Base-by-base conservation (phyloP, 768 basidiomycete species). In the Boletus reticuloceps region DNA sequence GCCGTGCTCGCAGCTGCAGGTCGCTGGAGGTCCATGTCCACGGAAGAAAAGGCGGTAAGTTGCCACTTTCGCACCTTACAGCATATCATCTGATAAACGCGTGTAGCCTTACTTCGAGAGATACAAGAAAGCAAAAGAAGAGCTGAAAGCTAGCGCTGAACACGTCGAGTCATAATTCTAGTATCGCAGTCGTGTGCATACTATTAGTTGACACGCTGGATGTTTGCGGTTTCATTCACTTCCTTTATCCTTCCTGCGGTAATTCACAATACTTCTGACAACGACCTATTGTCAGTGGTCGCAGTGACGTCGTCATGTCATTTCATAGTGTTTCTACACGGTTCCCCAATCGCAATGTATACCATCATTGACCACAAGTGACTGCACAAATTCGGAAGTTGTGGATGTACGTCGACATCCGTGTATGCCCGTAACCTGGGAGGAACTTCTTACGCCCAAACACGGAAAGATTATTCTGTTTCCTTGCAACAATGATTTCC, bases 21-120 rank as follows among this genome's bases (percentile, higher is more conserved):
- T 6, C 63, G 59, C 14, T 76, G 75, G 75, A 63, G 55, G 16
- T 58, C 60, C 27, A 59, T 76, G 69, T 62, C 70, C 8, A 13
- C 43, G 2, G 63, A 61, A n/a, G 72, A 74, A 51, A 74, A 71
- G 56, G 59, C 62, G 9, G 74, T 73, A 37, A 32, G 66, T 54
- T 25, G 2, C 17, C 12, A 2, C 50, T 29, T 39, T 29, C 6
- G 13, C 38, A 16, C 8, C 48, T 0, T 36, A 6, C n/a, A 6
- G 11, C 13, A 10, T 27, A 5, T 25, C 16, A n/a, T 34, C 53
- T 58, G n/a, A 69, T 32, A 20, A 12, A 17, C 12, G 22, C 22
- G 6, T 17, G 22, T 17, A 66, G 66, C 64, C 67, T 19, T 67
- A 69, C 47, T 34, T 51, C 1, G 66, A 67, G 49, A 56, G n/a